Evolutionary conservation across 495 filamentous ascomycete genomes (phyloP).

Genomic region (Penicillium paradoxum): DNA sequence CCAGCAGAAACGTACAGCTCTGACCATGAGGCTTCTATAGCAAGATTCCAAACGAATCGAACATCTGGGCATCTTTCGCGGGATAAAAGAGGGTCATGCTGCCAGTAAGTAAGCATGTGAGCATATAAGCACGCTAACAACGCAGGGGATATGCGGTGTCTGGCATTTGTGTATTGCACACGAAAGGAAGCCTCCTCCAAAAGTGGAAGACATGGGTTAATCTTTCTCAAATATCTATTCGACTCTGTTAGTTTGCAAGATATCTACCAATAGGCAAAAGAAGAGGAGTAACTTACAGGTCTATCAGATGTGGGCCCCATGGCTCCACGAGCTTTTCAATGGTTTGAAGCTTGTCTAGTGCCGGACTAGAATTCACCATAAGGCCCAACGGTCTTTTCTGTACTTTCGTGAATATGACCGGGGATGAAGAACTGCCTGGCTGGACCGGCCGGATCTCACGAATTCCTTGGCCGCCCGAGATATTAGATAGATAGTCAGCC

Average conservation of each 20-base stretch:
- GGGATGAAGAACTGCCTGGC: conserved; percentile 3
- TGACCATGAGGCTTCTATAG: conserved; percentile 4
- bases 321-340: conserved; percentile 16
- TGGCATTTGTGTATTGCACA: conserved; percentile 8
- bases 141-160: conserved; percentile 9
- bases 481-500: conserved; percentile 8
- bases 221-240: conserved; percentile 6
- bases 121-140: conserved; percentile 8
- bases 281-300: not conserved
- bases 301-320: conserved; percentile 4
- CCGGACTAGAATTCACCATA: conserved; percentile 8
- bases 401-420: conserved; percentile 9
- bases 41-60: conserved; percentile 13
- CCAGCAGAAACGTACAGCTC: conserved; percentile 9
- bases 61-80: conserved; percentile 6
- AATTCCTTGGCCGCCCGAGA: conserved; percentile 7
- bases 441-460: conserved; percentile 8
- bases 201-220: conserved; percentile 9
- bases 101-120: conserved; percentile 7
- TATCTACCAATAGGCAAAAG: not conserved
- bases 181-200: conserved; percentile 6
- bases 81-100: conserved; percentile 4
- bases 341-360: conserved; percentile 9
- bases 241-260: not conserved
- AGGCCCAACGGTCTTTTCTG: conserved; percentile 12